These are phyloP conservation scores for Agaricus subrufescens DNA, from an alignment of 768 basidiomycete species.

Conservation along the genomic window DNA sequence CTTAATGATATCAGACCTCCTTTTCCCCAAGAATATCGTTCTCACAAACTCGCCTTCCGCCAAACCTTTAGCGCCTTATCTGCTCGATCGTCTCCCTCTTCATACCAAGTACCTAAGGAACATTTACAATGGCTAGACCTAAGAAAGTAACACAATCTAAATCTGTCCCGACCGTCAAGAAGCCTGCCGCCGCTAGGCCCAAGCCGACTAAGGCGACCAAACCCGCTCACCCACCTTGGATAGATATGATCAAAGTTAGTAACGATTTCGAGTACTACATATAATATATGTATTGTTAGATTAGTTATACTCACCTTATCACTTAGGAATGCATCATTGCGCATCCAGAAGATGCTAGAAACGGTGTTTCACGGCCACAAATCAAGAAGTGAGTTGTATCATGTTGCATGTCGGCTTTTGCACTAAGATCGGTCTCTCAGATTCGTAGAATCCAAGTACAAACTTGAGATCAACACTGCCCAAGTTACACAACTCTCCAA, in stretches of 20 bases:
- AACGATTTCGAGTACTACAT: conserved; percentile 6
- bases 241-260: conserved; percentile 78
- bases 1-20: conserved; percentile 31
- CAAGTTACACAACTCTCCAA: conserved; percentile 76
- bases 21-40: conserved; percentile 26
- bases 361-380: conserved; percentile 82
- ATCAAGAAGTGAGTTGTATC: conserved; percentile 77
- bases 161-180: conserved; percentile 37
- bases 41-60: conserved; percentile 7
- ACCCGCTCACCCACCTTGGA: conserved; percentile 55
- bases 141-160: conserved; percentile 18
- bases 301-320: neutral
- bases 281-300: neutral
- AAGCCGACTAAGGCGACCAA: conserved; percentile 26
- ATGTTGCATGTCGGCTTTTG: neutral
- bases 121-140: conserved; percentile 25
- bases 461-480: conserved; percentile 71
- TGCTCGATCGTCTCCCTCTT: neutral
- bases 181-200: conserved; percentile 30
- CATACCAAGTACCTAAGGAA: conserved; percentile 9
- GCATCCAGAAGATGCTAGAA: conserved; percentile 70
- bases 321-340: conserved; percentile 77
- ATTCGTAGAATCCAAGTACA: conserved; percentile 81
- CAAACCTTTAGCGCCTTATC: neutral
- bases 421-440: conserved; percentile 32